Percentiles rank a stretch among this genome's conserved stretches.
These are phyloP conservation scores for Murraya koenigii DNA, from an alignment of 345 rosid species.

Conservation along the genomic window DNA sequence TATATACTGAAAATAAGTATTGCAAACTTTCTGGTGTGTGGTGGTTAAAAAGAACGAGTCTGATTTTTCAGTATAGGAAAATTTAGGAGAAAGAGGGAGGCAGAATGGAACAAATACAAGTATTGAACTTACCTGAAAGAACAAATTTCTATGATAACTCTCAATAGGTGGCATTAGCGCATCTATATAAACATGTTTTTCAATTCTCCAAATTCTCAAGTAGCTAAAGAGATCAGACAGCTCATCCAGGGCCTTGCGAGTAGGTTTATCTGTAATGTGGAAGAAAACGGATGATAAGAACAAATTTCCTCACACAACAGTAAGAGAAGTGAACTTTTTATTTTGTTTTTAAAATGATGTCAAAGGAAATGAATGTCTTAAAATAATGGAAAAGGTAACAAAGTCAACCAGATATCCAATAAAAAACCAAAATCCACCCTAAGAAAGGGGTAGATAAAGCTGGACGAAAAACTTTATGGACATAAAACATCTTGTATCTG, in stretches of 20 bases:
- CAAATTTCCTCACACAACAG: background rate
- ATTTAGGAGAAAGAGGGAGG: background rate
- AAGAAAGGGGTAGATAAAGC: background rate
- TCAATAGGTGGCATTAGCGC: slow-evolving; percentile 91
- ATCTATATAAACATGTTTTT: slow-evolving; percentile 68
- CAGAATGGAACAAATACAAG: background rate
- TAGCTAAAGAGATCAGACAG: slow-evolving; percentile 69
- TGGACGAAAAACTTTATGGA: background rate
- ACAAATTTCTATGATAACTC: slow-evolving; percentile 72
- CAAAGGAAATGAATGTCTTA: background rate
- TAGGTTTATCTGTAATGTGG: slow-evolving; percentile 60
- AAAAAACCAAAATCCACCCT: background rate
- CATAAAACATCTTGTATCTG: background rate
- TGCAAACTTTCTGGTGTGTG: background rate
- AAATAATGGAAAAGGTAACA: background rate
- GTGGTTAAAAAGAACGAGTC: background rate
- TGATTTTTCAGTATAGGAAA: background rate
- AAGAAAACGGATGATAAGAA: background rate
- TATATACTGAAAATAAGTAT: background rate
- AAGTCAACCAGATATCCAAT: background rate
- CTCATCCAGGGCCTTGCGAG: slow-evolving; percentile 89
- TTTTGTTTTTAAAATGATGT: fast-evolving
- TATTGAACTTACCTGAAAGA: slow-evolving; percentile 62
- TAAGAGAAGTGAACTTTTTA: background rate
- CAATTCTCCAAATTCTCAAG: slow-evolving; percentile 84